Evolutionary conservation across 2,329 filamentous ascomycete species (phyloP).

Genomic region (Fusarium nematophilum): DNA sequence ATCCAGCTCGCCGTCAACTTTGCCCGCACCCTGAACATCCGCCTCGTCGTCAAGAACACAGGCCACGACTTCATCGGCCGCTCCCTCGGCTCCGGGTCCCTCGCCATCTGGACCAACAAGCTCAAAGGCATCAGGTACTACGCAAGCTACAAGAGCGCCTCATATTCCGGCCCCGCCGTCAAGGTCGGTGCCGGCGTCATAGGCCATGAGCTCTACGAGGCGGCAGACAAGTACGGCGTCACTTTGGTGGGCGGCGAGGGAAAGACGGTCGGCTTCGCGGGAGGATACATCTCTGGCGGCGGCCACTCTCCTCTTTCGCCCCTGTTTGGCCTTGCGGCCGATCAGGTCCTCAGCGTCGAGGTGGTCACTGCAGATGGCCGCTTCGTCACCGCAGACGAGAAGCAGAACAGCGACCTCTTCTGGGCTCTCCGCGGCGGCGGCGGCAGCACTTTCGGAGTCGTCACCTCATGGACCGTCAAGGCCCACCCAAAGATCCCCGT

Average conservation of each 20-base stretch:
- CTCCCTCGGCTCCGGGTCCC: conserved; percentile 63
- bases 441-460: conserved; percentile 59
- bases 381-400: conserved; percentile 54
- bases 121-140: conserved; percentile 56
- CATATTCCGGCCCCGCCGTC: conserved; percentile 63
- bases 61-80: conserved; percentile 66
- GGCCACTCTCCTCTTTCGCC: conserved; percentile 66
- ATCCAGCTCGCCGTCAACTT: conserved; percentile 61
- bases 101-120: conserved; percentile 55
- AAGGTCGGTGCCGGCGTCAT: conserved; percentile 66
- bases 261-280: conserved; percentile 65
- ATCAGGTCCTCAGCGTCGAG: conserved; percentile 66
- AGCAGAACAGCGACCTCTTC: conserved; percentile 65
- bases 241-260: conserved; percentile 67
- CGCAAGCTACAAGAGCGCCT: conserved; percentile 51
- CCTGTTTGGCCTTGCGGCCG: conserved; percentile 66
- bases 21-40: conserved; percentile 58
- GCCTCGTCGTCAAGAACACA: conserved; percentile 61
- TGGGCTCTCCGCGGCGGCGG: conserved; percentile 71
- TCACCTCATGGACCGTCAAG: conserved; percentile 52
- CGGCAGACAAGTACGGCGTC: conserved; percentile 58
- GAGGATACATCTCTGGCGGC: conserved; percentile 70
- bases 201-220: conserved; percentile 58
- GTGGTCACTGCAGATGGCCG: conserved; percentile 63
- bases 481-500: conserved; percentile 46